Conservation (phyloP, 352 stramenopile genomes). For the Thraustotheca clavata region DNA sequence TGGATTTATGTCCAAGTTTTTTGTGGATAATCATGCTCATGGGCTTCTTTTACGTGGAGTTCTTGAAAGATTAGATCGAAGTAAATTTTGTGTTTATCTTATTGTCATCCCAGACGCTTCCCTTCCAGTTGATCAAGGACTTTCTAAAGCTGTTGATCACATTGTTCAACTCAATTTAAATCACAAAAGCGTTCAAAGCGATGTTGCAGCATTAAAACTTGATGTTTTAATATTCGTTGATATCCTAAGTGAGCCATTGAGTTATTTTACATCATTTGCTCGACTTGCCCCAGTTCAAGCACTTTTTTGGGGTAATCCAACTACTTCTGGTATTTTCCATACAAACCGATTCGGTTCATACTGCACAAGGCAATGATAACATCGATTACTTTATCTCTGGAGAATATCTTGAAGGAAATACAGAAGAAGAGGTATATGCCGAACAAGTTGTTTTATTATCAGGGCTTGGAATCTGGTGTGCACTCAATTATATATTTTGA, state of each 20-base stretch:
- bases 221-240: conserved; percentile 51
- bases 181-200: conserved; percentile 6
- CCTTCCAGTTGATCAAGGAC: conserved; percentile 24
- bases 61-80: conserved; percentile 26
- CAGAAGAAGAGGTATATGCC: conserved; percentile 26
- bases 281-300: conserved; percentile 45
- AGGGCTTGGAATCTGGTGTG: conserved; percentile 48
- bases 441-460: conserved; percentile 51
- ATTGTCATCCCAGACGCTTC: conserved; percentile 19
- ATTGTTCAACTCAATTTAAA: conserved; percentile 24
- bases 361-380: conserved; percentile 15
- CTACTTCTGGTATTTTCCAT: conserved; percentile 31
- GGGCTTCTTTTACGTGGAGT: conserved; percentile 47
- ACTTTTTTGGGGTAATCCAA: conserved; percentile 60
- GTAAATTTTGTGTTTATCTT: conserved; percentile 5
- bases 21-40: conserved; percentile 38
- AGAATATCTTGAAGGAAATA: conserved; percentile 35
- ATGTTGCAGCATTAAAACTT: conserved; percentile 22
- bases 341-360: too few relatives aligned
- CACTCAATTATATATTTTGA: not conserved
- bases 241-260: conserved; percentile 37
- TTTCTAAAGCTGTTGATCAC: conserved; percentile 27
- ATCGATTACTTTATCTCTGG: conserved; percentile 67
- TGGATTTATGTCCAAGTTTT: conserved; percentile 53
- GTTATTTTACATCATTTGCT: conserved; percentile 32